Evolutionary conservation across 2,329 filamentous ascomycete species (phyloP), one percentile per base, ranked within the genome.

Genomic region (Elsinoe necatrix): DNA sequence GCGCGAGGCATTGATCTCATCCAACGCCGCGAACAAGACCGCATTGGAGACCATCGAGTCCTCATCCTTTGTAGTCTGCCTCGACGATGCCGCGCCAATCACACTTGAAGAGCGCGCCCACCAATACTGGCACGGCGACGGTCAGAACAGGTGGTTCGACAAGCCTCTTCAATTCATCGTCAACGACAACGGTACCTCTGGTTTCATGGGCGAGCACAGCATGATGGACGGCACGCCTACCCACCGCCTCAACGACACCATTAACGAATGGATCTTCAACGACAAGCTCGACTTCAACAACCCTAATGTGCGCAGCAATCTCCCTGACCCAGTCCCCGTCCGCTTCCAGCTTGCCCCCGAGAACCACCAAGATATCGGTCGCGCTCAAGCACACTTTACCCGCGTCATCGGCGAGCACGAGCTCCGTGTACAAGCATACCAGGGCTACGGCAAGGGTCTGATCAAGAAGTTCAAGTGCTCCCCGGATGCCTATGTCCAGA

Each of bases 151-250:
- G 63, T 98, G 91, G 91, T 97, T 85, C 68, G 93, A 98, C 80
- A 98, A 98, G 80, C 93, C 93, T 4, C 77, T 95, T 55, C 92
- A 98, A 74, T 97, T 98, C 76, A 95, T 98, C 70, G 72, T 98
- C 75, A 96, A 95, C 73, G 91, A 98, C 71, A 98, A 98, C 71
- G 93, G 93, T 64, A 95, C 93, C 6, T 87, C 93, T 1, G 93
- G 93, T 60, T 98, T 98, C 80, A 92, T 90, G 80, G 93, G 93
- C 67, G 93, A 98, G 75, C 93, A 98, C 80, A 95, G 88, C 66
- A 97, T 98, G 93, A 98, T 98, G 95, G 93, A 98, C 70, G 93
- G 95, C 62, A 98, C 93, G 5, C 91, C 95, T 1, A 98, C 95
- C 1, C 93, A 97, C 74, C 86, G 95, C 43, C 80, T 98, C 14